Evolutionary conservation across 768 basidiomycete genomes (phyloP).

Genomic region (Russula lepida): DNA sequence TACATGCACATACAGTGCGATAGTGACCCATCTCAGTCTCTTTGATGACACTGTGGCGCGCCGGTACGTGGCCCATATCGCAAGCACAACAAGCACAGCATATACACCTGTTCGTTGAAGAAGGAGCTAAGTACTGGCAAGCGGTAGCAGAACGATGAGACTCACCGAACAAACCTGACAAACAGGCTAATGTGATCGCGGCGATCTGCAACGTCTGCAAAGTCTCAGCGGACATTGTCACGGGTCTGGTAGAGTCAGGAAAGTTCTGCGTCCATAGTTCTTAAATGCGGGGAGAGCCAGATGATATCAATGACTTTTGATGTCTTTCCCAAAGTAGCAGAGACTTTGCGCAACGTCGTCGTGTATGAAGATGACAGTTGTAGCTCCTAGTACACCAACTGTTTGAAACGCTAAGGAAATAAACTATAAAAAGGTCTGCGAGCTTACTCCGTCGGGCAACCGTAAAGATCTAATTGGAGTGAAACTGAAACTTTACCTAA

Average conservation of each 20-base stretch:
- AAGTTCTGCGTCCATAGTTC: neutral
- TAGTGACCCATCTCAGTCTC: constrained; percentile 20
- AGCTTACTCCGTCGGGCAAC: no score
- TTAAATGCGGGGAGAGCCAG: neutral
- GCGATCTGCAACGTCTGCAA: constrained; percentile 17
- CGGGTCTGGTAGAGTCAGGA: neutral
- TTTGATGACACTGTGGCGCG: neutral
- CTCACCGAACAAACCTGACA: constrained; percentile 22
- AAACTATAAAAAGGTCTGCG: no score
- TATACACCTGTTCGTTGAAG: constrained; percentile 20
- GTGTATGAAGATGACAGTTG: no score
- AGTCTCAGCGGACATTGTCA: constrained; percentile 2
- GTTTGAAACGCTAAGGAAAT: no score
- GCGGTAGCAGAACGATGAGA: neutral
- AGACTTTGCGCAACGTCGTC: no score
- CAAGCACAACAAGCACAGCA: constrained; percentile 20
- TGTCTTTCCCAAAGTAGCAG: no score
- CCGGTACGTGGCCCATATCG: constrained; percentile 22
- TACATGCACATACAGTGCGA: constrained; percentile 17
- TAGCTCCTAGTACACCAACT: no score
- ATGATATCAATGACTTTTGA: neutral
- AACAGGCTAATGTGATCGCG: constrained; percentile 14
- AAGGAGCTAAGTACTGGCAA: neutral
- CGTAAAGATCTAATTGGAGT: no score
- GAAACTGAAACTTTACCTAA: no score